These are phyloP conservation scores for Phytophthora niederhauseri DNA, from an alignment of 352 stramenopile species.

Conservation along the genomic window DNA sequence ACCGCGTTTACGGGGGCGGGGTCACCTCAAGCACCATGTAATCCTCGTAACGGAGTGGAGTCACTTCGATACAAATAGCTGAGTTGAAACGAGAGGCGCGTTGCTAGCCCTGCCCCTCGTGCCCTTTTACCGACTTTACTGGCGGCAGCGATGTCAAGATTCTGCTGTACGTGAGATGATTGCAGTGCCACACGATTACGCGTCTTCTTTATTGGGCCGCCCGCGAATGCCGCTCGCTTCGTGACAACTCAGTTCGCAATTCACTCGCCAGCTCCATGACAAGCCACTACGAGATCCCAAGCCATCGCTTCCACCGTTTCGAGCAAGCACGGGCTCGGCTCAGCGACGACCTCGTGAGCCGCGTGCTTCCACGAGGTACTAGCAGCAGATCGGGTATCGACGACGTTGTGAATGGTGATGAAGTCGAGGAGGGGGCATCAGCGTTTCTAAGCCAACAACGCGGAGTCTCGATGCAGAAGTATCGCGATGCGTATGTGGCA, in stretches of 20 bases:
- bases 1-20: too few relatives aligned
- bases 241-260: background rate
- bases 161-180: background rate
- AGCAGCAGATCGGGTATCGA: background rate
- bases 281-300: background rate
- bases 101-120: background rate
- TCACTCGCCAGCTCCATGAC: background rate
- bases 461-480: background rate
- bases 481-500: background rate
- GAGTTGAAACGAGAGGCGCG: too few relatives aligned
- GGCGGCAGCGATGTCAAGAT: background rate
- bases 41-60: too few relatives aligned
- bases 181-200: background rate
- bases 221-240: background rate
- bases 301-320: background rate
- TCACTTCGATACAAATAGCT: too few relatives aligned
- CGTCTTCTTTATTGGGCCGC: background rate
- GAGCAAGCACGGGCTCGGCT: background rate
- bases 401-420: too few relatives aligned
- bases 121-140: background rate
- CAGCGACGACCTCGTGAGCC: background rate
- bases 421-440: background rate
- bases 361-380: background rate
- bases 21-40: too few relatives aligned
- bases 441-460: background rate